Conservation (phyloP, 2,329 filamentous ascomycete genomes). For the Geosmithia morbida region DNA sequence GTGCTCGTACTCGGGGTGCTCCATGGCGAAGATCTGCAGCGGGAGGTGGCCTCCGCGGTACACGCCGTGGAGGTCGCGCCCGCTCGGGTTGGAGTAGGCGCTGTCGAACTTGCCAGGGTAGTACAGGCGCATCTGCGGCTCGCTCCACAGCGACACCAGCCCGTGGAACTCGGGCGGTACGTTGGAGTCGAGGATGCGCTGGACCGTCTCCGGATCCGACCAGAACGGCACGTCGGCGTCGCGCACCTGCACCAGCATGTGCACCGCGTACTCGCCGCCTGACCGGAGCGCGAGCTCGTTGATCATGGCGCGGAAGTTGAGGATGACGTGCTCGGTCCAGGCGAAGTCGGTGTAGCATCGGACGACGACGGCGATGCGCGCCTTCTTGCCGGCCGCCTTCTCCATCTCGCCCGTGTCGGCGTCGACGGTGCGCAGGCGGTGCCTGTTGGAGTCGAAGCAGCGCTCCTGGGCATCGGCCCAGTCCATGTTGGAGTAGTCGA, state of each 20-base stretch:
- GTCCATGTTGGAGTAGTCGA: slow-evolving; percentile 39
- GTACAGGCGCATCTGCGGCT: slow-evolving; percentile 67
- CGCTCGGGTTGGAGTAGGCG: slow-evolving; percentile 42
- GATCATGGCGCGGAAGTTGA: slow-evolving; percentile 72
- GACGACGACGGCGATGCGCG: slow-evolving; percentile 61
- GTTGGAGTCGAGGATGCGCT: slow-evolving; percentile 52
- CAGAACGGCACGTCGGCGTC: slow-evolving; percentile 68
- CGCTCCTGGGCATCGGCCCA: slow-evolving; percentile 39
- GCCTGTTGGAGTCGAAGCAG: slow-evolving; percentile 45
- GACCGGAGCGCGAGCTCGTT: slow-evolving; percentile 64
- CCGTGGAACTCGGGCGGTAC: slow-evolving; percentile 63
- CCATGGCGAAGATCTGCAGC: slow-evolving; percentile 47
- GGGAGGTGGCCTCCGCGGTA: slow-evolving; percentile 52
- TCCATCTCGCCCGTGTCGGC: slow-evolving; percentile 21
- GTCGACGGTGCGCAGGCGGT: slow-evolving; percentile 36
- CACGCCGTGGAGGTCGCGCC: slow-evolving; percentile 50
- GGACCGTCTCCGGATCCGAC: slow-evolving; percentile 61
- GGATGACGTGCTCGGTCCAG: slow-evolving; percentile 63
- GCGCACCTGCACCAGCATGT: slow-evolving; percentile 76
- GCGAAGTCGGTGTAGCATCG: slow-evolving; percentile 68
- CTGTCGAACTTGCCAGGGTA: slow-evolving; percentile 60
- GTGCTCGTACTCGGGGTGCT: slow-evolving; percentile 49
- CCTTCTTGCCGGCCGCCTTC: slow-evolving; percentile 19
- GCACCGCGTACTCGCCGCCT: slow-evolving; percentile 68
- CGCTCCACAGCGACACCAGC: slow-evolving; percentile 73